Percentiles rank a stretch among this genome's conserved stretches.
phyloP scores from a whole-genome alignment of 176 grass and related monocot genomes.

The Chrysopogon serrulatus region DNA sequence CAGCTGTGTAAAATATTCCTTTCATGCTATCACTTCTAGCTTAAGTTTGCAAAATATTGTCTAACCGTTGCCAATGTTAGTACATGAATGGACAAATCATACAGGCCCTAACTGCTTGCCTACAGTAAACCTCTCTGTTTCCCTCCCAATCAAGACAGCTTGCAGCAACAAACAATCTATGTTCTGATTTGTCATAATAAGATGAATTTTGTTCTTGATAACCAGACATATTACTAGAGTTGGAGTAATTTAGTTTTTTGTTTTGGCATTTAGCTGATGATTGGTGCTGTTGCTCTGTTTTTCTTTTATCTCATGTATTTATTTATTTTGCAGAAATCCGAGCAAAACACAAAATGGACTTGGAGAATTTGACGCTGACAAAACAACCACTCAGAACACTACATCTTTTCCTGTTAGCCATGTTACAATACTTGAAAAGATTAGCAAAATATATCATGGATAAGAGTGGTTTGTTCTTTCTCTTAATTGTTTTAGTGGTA shows the following conservation, averaged over 20 bases:
- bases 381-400: slow-evolving; percentile 82
- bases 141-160: neutral
- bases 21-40: neutral
- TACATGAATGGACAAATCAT: neutral
- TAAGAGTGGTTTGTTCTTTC: slow-evolving; percentile 54
- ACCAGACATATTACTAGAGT: neutral
- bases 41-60: neutral
- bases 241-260: neutral
- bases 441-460: slow-evolving; percentile 59
- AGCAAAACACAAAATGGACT: slow-evolving; percentile 69
- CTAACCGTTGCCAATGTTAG: neutral
- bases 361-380: slow-evolving; percentile 67
- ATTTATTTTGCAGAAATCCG: slow-evolving; percentile 62
- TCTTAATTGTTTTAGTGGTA: slow-evolving; percentile 52
- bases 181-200: neutral
- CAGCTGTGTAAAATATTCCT: neutral
- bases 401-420: slow-evolving; percentile 59
- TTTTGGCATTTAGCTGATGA: neutral
- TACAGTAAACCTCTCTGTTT: neutral
- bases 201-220: neutral
- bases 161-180: neutral
- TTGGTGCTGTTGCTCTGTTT: neutral
- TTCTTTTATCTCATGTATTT: neutral
- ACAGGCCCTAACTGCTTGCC: neutral
- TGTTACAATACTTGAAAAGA: slow-evolving; percentile 65